phyloP scores from a whole-genome alignment of 2,329 filamentous ascomycete species.

The Calycina herbarum region DNA sequence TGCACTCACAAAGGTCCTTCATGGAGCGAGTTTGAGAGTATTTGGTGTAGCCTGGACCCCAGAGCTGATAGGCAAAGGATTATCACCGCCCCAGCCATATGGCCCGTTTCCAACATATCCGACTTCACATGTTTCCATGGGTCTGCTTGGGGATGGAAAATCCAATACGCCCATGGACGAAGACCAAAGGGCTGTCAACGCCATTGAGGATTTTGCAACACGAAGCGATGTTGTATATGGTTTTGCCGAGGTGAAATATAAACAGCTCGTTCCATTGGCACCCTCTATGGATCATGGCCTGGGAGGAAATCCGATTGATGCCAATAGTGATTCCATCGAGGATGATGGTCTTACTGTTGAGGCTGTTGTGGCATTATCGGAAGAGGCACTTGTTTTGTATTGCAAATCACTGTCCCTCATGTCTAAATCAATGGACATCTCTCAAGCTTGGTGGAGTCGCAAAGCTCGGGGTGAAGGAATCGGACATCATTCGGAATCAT shows the following conservation, averaged over 20 bases:
- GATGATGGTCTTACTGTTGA: conserved; percentile 81
- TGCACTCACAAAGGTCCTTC: conserved; percentile 90
- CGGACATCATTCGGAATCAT: conserved; percentile 45
- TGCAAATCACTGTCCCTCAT: conserved; percentile 90
- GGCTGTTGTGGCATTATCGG: conserved; percentile 81
- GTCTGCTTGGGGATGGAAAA: conserved; percentile 68
- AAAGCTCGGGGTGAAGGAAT: conserved; percentile 66
- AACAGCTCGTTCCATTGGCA: conserved; percentile 87
- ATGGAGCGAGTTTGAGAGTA: conserved; percentile 79
- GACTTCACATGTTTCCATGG: conserved; percentile 58
- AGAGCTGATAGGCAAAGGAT: conserved; percentile 58
- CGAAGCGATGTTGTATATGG: conserved; percentile 95
- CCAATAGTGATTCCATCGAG: conserved; percentile 56
- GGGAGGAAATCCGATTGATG: conserved; percentile 58
- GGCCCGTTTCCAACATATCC: conserved; percentile 85
- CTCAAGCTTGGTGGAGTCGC: conserved; percentile 85
- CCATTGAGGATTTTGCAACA: conserved; percentile 88
- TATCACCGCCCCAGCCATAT: conserved; percentile 74
- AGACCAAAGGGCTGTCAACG: conserved; percentile 73
- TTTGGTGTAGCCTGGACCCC: conserved; percentile 72
- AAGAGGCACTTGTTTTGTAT: conserved; percentile 93
- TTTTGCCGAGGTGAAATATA: conserved; percentile 98
- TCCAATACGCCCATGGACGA: conserved; percentile 67
- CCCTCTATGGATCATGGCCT: conserved; percentile 75
- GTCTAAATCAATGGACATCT: conserved; percentile 93